These are phyloP conservation scores for Penicillium bialowiezense DNA, from an alignment of 495 filamentous ascomycete genomes.

Conservation along the genomic window DNA sequence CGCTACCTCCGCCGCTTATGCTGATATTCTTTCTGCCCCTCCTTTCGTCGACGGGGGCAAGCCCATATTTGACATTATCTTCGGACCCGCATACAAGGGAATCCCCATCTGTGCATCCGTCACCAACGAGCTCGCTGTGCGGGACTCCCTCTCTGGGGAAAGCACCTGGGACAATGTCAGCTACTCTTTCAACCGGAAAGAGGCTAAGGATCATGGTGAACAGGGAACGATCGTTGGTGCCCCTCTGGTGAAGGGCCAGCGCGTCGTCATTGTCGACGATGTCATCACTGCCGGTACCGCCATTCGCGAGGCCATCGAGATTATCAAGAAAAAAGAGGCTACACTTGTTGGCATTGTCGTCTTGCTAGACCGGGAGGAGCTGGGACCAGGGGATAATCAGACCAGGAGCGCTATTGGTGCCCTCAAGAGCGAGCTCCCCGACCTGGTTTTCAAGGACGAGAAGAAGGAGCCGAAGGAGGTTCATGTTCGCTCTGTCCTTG, in stretches of 20 bases:
- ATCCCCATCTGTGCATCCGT: constrained; percentile 80
- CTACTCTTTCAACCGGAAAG: constrained; percentile 94
- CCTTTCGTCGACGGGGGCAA: constrained; percentile 38
- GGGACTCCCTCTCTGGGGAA: constrained; percentile 47
- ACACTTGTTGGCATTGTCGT: constrained; percentile 80
- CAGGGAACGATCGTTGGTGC: constrained; percentile 89
- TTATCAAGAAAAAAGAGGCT: constrained; percentile 79
- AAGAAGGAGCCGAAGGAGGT: too few relatives aligned
- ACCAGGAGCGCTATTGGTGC: constrained; percentile 72
- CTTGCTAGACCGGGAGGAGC: constrained; percentile 85
- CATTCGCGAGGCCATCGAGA: constrained; percentile 82
- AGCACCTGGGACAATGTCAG: constrained; percentile 49
- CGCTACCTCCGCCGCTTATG: constrained; percentile 75
- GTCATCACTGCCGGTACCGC: constrained; percentile 95
- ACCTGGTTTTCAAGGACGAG: too few relatives aligned
- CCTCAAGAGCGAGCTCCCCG: constrained; percentile 63
- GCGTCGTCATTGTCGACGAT: constrained; percentile 87
- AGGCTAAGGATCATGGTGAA: constrained; percentile 91
- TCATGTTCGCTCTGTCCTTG: constrained; percentile 47
- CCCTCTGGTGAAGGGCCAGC: constrained; percentile 75
- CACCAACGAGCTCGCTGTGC: constrained; percentile 62
- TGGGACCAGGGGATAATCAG: constrained; percentile 55
- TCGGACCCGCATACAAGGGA: constrained; percentile 92
- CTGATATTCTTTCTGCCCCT: constrained; percentile 59
- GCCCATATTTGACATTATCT: constrained; percentile 40